These are phyloP conservation scores for Phialophora tarda DNA, from an alignment of 2,329 filamentous ascomycete species.

Conservation along the genomic window DNA sequence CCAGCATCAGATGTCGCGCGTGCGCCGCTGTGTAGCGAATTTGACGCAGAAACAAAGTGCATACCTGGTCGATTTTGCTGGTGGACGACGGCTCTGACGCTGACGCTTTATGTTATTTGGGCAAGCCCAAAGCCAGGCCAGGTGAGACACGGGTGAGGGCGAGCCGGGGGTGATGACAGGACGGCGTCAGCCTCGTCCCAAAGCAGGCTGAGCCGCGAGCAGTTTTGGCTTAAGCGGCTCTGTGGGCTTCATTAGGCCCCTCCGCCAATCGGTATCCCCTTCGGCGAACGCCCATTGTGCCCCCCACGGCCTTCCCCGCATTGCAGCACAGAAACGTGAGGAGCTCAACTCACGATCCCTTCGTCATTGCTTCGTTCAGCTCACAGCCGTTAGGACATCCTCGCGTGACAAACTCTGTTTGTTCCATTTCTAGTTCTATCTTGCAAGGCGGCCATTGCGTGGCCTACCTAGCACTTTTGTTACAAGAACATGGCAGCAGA, in stretches of 20 bases:
- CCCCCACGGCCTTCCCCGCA: neutral
- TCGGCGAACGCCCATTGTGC: neutral
- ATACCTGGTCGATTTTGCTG: no score
- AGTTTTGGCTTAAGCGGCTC: neutral
- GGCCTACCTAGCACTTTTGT: neutral
- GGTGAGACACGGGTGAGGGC: no score
- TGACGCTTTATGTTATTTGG: no score
- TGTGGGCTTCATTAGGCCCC: neutral
- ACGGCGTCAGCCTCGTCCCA: no score
- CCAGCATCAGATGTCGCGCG: no score
- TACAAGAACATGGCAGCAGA: neutral
- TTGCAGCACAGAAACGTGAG: neutral
- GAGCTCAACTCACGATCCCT: neutral
- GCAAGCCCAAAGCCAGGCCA: no score
- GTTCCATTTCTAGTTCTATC: neutral
- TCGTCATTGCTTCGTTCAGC: neutral
- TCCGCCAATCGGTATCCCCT: neutral
- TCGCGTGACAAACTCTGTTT: slow-evolving; percentile 3
- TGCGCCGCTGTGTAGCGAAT: no score
- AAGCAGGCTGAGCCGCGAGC: no score
- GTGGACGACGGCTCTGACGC: no score
- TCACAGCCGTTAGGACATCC: neutral
- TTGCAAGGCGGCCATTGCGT: neutral
- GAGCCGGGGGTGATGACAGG: no score
- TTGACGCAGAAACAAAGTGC: no score